Percentiles rank a stretch among this genome's conserved stretches.
Evolutionary conservation across 2,329 filamentous ascomycete genomes (phyloP).

Genomic region (Alternaria rosae): DNA sequence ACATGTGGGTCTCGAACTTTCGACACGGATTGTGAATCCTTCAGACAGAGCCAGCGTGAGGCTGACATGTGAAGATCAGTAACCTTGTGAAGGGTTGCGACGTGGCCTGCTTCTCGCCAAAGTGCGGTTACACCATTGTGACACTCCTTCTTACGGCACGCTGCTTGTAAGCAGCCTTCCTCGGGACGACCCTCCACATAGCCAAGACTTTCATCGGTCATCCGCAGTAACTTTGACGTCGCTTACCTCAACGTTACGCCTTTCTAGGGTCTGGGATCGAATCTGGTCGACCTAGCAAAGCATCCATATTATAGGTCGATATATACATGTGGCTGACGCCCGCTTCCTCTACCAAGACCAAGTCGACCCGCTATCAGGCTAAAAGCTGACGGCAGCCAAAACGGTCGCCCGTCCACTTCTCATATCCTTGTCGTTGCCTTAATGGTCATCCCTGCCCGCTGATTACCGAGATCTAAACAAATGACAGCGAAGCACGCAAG

Average conservation of each 20-base stretch:
- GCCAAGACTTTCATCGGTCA: slow-evolving; percentile 11
- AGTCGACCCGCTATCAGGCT: slow-evolving; percentile 33
- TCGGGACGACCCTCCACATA: slow-evolving; percentile 37
- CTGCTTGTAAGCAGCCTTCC: slow-evolving; percentile 37
- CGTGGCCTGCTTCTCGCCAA: not conserved
- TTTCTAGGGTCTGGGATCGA: slow-evolving; percentile 22
- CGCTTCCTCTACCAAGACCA: slow-evolving; percentile 23
- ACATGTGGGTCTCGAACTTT: not conserved
- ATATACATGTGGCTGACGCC: slow-evolving; percentile 34
- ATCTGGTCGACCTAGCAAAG: slow-evolving; percentile 18
- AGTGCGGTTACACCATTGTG: not conserved
- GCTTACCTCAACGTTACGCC: slow-evolving; percentile 21
- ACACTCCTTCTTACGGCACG: slow-evolving; percentile 4
- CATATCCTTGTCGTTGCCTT: slow-evolving; percentile 23
- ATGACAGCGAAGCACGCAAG: slow-evolving; percentile 24
- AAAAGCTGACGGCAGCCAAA: slow-evolving; percentile 31
- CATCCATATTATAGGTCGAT: slow-evolving; percentile 30
- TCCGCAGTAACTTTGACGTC: slow-evolving; percentile 17
- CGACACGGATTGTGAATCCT: not conserved
- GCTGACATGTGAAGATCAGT: slow-evolving; percentile 7
- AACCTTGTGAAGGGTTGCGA: not conserved
- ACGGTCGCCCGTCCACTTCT: slow-evolving; percentile 28
- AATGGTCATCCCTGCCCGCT: slow-evolving; percentile 22
- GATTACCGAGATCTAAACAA: slow-evolving; percentile 26
- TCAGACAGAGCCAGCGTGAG: not conserved